These are phyloP conservation scores for Podospora pseudocomata DNA, from an alignment of 495 filamentous ascomycete genomes.

Conservation along the genomic window DNA sequence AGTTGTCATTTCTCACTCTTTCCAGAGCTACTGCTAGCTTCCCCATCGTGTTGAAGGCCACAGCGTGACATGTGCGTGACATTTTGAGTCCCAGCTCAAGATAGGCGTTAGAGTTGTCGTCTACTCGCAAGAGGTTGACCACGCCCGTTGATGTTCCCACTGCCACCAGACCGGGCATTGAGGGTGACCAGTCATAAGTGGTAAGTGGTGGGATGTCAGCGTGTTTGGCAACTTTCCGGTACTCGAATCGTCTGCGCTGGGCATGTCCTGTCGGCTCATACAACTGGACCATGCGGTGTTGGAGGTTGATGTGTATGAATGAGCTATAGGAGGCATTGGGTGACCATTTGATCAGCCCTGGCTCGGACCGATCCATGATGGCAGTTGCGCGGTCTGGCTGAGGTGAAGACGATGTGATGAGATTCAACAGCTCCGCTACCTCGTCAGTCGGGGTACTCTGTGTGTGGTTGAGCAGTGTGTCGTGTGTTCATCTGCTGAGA, in stretches of 20 bases:
- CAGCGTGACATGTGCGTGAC: slow-evolving; percentile 83
- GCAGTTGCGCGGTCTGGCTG: neutral
- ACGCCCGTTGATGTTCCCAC: slow-evolving; percentile 83
- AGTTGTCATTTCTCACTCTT: slow-evolving; percentile 85
- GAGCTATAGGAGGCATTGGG: slow-evolving; percentile 61
- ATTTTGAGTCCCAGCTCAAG: slow-evolving; percentile 77
- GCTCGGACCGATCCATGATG: slow-evolving; percentile 51
- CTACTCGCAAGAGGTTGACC: slow-evolving; percentile 74
- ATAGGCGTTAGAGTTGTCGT: slow-evolving; percentile 59
- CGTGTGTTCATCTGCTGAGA: neutral
- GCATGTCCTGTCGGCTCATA: slow-evolving; percentile 66
- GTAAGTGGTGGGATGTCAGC: slow-evolving; percentile 80
- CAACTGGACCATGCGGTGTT: slow-evolving; percentile 71
- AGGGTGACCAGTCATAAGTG: slow-evolving; percentile 93
- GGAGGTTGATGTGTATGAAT: slow-evolving; percentile 83
- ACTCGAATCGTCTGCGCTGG: slow-evolving; percentile 53
- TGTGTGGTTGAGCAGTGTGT: neutral
- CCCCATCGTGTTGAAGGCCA: slow-evolving; percentile 78
- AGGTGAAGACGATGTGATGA: neutral
- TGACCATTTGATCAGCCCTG: slow-evolving; percentile 77
- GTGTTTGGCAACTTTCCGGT: slow-evolving; percentile 65
- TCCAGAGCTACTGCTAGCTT: slow-evolving; percentile 85
- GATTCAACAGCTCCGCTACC: too few species aligned
- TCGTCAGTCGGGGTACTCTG: too few species aligned
- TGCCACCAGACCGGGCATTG: slow-evolving; percentile 64